Conservation (phyloP, 1,139 yeast genomes). For the Diutina neorugosa region DNA sequence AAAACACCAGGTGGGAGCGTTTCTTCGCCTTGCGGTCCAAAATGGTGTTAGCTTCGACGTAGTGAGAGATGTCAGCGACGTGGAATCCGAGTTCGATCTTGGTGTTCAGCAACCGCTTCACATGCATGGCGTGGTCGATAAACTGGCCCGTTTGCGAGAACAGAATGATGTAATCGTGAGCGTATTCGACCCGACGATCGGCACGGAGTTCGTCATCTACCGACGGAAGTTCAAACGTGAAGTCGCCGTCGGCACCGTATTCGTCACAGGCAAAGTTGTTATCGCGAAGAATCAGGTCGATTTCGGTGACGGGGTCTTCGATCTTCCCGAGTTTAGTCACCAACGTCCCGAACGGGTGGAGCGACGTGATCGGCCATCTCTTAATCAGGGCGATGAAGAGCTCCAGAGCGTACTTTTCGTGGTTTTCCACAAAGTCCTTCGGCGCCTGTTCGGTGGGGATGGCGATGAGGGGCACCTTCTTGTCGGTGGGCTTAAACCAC, state of each 20-base stretch:
- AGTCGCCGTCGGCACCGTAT: conserved; percentile 37
- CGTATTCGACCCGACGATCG: conserved; percentile 41
- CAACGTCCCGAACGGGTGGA: conserved; percentile 94
- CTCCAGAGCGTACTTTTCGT: conserved; percentile 69
- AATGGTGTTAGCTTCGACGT: conserved; percentile 56
- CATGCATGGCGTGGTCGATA: conserved; percentile 73
- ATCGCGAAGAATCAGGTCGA: conserved; percentile 84
- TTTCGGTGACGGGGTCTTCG: conserved; percentile 67
- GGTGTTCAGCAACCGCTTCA: conserved; percentile 44
- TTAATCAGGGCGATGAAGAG: conserved; percentile 90
- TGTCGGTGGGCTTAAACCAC: conserved; percentile 98
- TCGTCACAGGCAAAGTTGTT: conserved; percentile 86
- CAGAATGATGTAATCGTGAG: conserved; percentile 54
- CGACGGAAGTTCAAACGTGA: conserved; percentile 7
- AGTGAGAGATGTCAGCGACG: conserved; percentile 66
- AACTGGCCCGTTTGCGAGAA: conserved; percentile 48
- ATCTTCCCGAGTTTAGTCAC: conserved; percentile 78
- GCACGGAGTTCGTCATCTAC: conserved; percentile 22
- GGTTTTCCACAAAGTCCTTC: conserved; percentile 85
- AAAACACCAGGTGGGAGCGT: conserved; percentile 78
- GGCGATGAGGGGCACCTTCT: conserved; percentile 93
- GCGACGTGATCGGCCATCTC: conserved; percentile 97
- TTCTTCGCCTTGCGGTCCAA: conserved; percentile 86
- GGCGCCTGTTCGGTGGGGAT: conserved; percentile 99
- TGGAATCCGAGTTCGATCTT: conserved; percentile 72